Conservation (phyloP, 495 filamentous ascomycete genomes). For the Achaetomiella virescens region DNA sequence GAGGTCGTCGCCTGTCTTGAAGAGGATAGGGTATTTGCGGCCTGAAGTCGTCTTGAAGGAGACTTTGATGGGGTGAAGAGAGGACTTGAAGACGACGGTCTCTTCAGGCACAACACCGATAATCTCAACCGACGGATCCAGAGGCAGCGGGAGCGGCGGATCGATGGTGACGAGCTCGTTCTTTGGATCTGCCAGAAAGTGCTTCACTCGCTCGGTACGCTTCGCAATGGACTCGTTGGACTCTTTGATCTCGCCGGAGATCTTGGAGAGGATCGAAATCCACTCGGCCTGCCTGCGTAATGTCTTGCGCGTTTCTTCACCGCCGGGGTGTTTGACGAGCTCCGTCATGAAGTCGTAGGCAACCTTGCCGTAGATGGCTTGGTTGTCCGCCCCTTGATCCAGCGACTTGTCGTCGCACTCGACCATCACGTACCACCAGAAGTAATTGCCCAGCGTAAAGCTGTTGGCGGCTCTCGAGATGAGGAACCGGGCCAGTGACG, state of each 20-base stretch:
- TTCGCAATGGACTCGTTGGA: constrained; percentile 67
- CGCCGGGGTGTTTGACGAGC: constrained; percentile 55
- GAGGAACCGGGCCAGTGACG: constrained; percentile 83
- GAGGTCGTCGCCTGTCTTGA: constrained; percentile 96
- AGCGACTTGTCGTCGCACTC: constrained; percentile 78
- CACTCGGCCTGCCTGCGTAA: constrained; percentile 86
- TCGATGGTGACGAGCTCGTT: constrained; percentile 80
- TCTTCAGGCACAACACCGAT: constrained; percentile 78
- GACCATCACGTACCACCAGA: constrained; percentile 98
- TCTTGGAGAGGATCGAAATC: constrained; percentile 76
- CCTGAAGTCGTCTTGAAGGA: constrained; percentile 77
- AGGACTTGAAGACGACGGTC: constrained; percentile 90
- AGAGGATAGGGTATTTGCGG: constrained; percentile 79
- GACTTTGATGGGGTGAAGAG: constrained; percentile 82
- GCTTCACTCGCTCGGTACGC: constrained; percentile 78
- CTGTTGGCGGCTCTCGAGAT: constrained; percentile 79
- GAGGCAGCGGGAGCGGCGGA: constrained; percentile 78
- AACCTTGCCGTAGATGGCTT: constrained; percentile 80
- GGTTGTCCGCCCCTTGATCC: constrained; percentile 62
- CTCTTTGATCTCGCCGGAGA: constrained; percentile 83
- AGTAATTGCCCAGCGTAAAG: constrained; percentile 84
- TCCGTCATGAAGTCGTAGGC: constrained; percentile 94
- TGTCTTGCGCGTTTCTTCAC: constrained; percentile 63
- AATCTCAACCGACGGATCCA: constrained; percentile 77
- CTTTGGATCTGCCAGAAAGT: constrained; percentile 77